These are phyloP conservation scores for Colletotrichum siamense DNA, from an alignment of 2,329 filamentous ascomycete genomes.

Conservation along the genomic window DNA sequence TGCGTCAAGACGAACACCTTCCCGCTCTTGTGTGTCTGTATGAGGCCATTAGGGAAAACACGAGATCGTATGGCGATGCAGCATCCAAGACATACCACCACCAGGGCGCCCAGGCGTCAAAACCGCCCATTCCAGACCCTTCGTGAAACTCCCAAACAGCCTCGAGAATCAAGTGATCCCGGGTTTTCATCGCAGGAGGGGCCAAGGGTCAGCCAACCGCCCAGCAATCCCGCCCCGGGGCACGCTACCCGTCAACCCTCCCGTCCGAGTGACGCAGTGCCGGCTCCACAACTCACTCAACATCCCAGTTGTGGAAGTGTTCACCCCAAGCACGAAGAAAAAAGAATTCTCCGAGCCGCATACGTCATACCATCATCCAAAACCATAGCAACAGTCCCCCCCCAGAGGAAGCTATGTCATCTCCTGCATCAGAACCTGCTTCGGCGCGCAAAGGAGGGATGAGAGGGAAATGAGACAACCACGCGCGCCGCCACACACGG, in stretches of 20 bases:
- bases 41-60: background rate
- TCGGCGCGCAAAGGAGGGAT: background rate
- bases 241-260: conserved; percentile 5
- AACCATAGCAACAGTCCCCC: background rate
- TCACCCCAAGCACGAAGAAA: background rate
- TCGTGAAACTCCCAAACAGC: background rate
- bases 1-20: background rate
- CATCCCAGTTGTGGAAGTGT: background rate
- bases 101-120: background rate
- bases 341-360: conserved; percentile 11
- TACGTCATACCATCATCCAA: conserved; percentile 8
- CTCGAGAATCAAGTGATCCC: background rate
- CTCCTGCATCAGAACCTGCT: conserved; percentile 6
- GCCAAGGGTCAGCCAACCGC: background rate
- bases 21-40: background rate
- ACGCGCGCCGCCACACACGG: background rate
- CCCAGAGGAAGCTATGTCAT: conserved; percentile 9
- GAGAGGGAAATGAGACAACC: conserved; percentile 4
- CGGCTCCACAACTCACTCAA: conserved; percentile 3
- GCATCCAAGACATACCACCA: background rate
- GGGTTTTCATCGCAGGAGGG: background rate
- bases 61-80: background rate
- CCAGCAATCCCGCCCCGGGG: background rate
- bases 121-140: conserved; percentile 6
- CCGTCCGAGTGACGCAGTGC: conserved; percentile 15